Conservation (phyloP, 139 green algal species). For the Spirogloea muscicola region DNA sequence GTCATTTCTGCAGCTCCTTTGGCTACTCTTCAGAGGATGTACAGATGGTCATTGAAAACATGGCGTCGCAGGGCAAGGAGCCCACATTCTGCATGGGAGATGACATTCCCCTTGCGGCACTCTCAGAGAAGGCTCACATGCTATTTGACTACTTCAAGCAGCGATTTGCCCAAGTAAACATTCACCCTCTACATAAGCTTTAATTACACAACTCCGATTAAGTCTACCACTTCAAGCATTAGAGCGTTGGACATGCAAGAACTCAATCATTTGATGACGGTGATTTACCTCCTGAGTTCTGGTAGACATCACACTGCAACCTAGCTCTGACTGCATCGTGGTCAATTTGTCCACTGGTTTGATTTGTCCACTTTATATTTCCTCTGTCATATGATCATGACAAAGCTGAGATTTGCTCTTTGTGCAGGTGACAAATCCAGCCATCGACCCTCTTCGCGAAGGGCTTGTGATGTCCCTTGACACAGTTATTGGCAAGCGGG, state of each 20-base stretch:
- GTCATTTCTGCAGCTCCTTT: constrained; percentile 58
- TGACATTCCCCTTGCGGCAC: constrained; percentile 91
- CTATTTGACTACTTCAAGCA: constrained; percentile 99
- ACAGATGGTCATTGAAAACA: constrained; percentile 92
- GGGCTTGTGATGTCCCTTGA: constrained; percentile 96
- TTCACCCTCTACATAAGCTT: not conserved
- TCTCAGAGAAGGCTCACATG: constrained; percentile 82
- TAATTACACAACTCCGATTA: no score
- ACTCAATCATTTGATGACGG: no score
- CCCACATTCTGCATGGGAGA: constrained; percentile 99
- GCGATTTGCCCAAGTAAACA: constrained; percentile 87
- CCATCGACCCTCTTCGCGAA: constrained; percentile 97
- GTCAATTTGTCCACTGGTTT: no score
- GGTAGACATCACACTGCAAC: no score
- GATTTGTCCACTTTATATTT: no score
- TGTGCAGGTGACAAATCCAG: constrained; percentile 94
- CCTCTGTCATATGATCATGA: no score
- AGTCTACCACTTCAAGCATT: no score
- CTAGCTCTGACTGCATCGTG: no score
- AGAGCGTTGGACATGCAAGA: no score
- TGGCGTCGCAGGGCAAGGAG: constrained; percentile 82
- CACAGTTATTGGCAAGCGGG: constrained; percentile 86
- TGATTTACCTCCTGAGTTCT: no score
- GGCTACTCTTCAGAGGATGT: constrained; percentile 81
- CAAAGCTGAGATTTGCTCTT: no score